Evolutionary conservation across 202 grass and related monocot genomes (phyloP), one percentile per base, ranked within the genome.

Genomic region (Schoenoplectus triqueter): DNA sequence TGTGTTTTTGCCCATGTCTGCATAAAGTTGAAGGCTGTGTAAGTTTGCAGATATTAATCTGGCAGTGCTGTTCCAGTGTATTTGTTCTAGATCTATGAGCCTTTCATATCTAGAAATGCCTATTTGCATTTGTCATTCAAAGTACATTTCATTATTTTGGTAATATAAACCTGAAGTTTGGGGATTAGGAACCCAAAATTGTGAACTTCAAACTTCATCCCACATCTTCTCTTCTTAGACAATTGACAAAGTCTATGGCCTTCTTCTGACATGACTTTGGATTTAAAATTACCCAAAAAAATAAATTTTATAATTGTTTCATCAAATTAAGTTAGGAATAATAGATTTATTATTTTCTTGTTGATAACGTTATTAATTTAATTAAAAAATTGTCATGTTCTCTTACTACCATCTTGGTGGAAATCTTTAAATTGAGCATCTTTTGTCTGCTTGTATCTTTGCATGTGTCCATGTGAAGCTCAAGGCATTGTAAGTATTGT

Each of bases 371-470:
- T 75, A 0, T 49, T 22, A 31, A 31, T 31, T 31, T 31, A 31
- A 31, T 31, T 31, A 31, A 31, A 31, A 55, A 55, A 70, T 17
- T 39, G 5, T 75, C 18, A 55, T 55, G 21, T 4, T 75, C 10
- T 14, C 7, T 39, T 21, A 75, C 0, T 18, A 55, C 5, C 49
- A 56, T 75, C 31, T 2, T 55, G 22, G 1, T 4, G 0, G 55
- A 10, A 75, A 54, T 74, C 10, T 15, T 31, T 75, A 54, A 70
- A 15, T 42, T 54, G 54, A 22, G 7, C 50, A 51, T 19, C 7
- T 50, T 73, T 73, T 73, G 8, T 73, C 6, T 73, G 46, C 70
- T 73, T 49, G 70, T 51, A 15, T 31, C 31, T 31, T 31, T 31
- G 31, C 67, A 73, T 47, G 13, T 51, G 45, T 73, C 3, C 46